Base-by-base conservation (phyloP, 805 yeast species). In the Candida chauliodis region DNA sequence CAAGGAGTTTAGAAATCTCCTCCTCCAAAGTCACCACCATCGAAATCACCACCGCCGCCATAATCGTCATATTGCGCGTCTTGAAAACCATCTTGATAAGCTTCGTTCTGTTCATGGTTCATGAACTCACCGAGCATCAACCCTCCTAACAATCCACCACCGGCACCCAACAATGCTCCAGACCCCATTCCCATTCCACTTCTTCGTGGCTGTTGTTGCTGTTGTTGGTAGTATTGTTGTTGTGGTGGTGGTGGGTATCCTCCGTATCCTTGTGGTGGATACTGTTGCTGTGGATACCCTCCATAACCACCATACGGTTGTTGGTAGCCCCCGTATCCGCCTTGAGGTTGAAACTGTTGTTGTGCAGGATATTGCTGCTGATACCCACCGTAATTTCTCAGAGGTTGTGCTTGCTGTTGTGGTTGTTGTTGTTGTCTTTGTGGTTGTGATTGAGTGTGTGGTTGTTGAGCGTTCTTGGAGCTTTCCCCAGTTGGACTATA, bases 61-160 rank as follows among this genome's bases (percentile, higher is more conserved):
- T 53, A 53, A 15, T 60, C 60, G 32, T 55, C 61, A 24, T 50
- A 51, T 51, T 56, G 52, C 46, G 64, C 66, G 48, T 69, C 57
- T 52, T 64, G 48, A 52, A 63, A 45, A 42, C 63, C 52, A 40
- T 53, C 49, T 39, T 57, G 36, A 43, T 53, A 42, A 38, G 52
- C 56, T 27, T 56, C 55, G 29, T 56, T 47, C 13, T 52, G 53
- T 11, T 40, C 54, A 30, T 55, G 55, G 30, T 56, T 55, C 43
- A 77, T 47, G 31, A 73, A 73, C 25, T 69, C 62, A 7, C 72
- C 73, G 30, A 79, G 50, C 46, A 78, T 48, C 59, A 74, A 59
- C 31, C 85, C 86, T 40, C 85, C 86, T 7, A 79, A 50, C 38
- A 80, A 55, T 58, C 87, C 88, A 37, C 69, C 74, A 13, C 71